Base-by-base conservation (phyloP, 345 rosid species). In the Euclidium syriacum region DNA sequence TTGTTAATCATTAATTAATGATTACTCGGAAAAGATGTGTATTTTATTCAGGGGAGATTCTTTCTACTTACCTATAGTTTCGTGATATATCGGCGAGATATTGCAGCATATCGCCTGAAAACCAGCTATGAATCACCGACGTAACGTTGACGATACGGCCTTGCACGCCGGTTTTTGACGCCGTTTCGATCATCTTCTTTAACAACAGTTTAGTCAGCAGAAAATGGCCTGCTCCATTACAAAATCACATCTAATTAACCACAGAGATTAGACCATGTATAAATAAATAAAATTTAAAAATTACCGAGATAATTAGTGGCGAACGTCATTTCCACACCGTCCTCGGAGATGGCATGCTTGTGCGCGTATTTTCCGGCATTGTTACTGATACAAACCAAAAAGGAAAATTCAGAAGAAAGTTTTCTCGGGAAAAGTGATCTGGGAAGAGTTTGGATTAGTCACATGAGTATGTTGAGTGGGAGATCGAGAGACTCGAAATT, bases 301-400 rank as follows among this genome's bases (percentile, higher is more conserved):
- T 72, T 81, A 88, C 96, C 96, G 11, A 89, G 81, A 64, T 89
- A 89, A 65, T 92, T 92, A 40, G 98, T 92, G 6, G 91, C 98
- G 40, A 92, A 87, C 12, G 95, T 89, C 97, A 92, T 92, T 85
- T 92, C 98, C 57, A 92, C 80, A 20, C 97, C 95, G 72, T 92
- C 95, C 59, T 89, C 96, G 0, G 96, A 83, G 41, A 87, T 73
- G 26, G 83, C 88, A 61, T 89, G 95, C 75, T 83, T 69, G 69
- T 82, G 84, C 2, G 96, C 83, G 52, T 86, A 89, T 65, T 80
- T 87, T 9, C 96, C 96, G 8, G 96, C 96, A 72, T 92, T 92
- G 72, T 92, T 89, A 59, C 96, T 91, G 78, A 15, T 1, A 7
- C 9, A 6, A 3, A 39, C 16, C 6, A 40, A 41, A 35, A 40